A percentile compares a stretch with the other conserved stretches of the same genome.
phyloP scores from a whole-genome alignment of 163 green algal species.

The Trebouxia gelatinosa region DNA sequence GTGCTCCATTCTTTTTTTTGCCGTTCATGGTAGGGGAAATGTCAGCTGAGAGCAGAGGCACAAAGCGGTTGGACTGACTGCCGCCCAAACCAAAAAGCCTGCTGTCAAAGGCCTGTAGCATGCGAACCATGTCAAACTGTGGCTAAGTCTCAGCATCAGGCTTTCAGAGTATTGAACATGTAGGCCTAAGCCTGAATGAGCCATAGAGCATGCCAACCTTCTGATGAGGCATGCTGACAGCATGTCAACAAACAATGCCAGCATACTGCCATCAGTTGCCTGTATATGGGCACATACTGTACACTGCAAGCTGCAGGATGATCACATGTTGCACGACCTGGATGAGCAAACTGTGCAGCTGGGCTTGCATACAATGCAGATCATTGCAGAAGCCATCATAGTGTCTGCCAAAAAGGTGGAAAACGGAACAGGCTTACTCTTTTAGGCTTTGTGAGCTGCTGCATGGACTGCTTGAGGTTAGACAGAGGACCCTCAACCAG shows the following conservation, averaged over 20 bases:
- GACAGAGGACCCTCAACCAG: constrained; percentile 93
- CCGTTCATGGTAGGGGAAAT: constrained; percentile 1
- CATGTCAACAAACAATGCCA: too few species aligned
- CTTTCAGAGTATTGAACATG: too few species aligned
- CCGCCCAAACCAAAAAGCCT: constrained; percentile 60
- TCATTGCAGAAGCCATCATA: background rate
- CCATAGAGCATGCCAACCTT: too few species aligned
- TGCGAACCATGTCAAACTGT: background rate
- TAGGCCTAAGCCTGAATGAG: too few species aligned
- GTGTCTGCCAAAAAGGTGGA: background rate
- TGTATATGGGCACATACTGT: too few species aligned
- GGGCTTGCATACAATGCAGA: background rate
- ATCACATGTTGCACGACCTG: background rate
- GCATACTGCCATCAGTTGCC: too few species aligned
- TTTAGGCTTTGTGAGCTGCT: constrained; percentile 75
- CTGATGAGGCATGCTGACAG: too few species aligned
- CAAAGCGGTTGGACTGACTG: constrained; percentile 53
- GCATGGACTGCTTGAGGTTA: constrained; percentile 88
- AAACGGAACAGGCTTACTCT: constrained; percentile 38
- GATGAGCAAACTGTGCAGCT: background rate
- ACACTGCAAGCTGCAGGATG: background rate
- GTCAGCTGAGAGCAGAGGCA: constrained; percentile 37
- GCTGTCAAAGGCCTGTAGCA: constrained; percentile 55
- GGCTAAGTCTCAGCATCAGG: background rate
- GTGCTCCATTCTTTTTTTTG: background rate